Base-by-base conservation (phyloP, 352 stramenopile species). In the Globisporangium uncinulatum region DNA sequence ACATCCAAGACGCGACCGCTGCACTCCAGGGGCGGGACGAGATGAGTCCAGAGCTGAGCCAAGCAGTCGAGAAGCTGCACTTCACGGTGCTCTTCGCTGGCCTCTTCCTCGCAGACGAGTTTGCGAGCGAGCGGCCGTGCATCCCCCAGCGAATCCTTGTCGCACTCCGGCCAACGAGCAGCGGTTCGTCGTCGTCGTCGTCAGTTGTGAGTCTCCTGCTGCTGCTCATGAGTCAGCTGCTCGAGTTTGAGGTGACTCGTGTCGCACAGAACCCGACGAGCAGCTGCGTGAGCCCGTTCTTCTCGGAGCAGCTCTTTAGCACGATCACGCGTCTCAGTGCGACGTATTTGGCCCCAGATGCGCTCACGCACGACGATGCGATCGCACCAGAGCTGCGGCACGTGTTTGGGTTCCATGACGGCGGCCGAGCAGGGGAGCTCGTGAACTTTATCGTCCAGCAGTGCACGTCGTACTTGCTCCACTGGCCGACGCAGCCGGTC, bases 401-500 rank as follows among this genome's bases (percentile, higher is more conserved):
- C 56, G 69, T 87, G 34, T 91, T 93, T 69, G 79, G 69, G 1
- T 76, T 82, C 49, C 69, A 89, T 15, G 61, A 72, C 21, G 74
- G 73, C 31, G 79, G 77, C 2, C 71, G 70, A 43, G 81, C 70
- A 0, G 62, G 62, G 2, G 76, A 91, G 37, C 56, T 95, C 9
- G 61, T 92, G 15, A 78, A 77, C 47, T 89, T 95, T 42, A 63
- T 93, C 15, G 67, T 92, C 1, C 70, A 92, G 54, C 71, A 86
- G 44, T 68, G 67, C 39, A 85, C 76, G 6, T 51, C 83, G 21
- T 95, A 93, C 43, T 51, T 95, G 39, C 69, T 89, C 37, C 74
- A 92, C 61, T 95, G 85, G 85, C 75, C 84, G 0, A 92, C 83
- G 1, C 81, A 95, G 31, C 83, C 85, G 0, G 64, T 91, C 4